Base-by-base conservation (phyloP, 345 rosid species). In the Cardamine chenopodiifolia region DNA sequence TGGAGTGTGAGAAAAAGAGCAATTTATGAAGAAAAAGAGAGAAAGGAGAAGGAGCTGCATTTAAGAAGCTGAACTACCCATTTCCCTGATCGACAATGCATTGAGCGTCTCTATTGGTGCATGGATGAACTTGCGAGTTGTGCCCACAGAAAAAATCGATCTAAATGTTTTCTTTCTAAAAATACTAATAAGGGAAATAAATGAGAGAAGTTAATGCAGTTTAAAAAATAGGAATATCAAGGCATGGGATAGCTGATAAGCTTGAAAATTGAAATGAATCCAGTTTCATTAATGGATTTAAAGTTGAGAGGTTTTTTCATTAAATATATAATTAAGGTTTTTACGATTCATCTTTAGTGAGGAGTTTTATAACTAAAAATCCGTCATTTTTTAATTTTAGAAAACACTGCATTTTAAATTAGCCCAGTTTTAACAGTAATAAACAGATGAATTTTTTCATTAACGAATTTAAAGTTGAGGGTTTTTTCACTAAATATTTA, bases 51-150 rank as follows among this genome's bases (percentile, higher is more conserved):
- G 37, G 42, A 62, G 71, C 55, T 62, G 80, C 71, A 76, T 69
- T 69, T 53, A 76, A 61, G 74, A 61, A 53, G 64, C 49, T 62
- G 50, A 76, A 55, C 74, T 28, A 53, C 70, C 64, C 79, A 76
- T 53, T 68, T 56, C 55, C 29, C 8, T 60, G 53, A 40, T 52
- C 74, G 44, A 75, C 64, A 61, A 15, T 61, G 63, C 62, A 75
- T 68, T n/a, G 68, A 66, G 73, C 47, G 23, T 32, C 28, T 69
- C 70, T 55, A 70, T 63, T 76, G 75, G 75, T 15, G 66, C 44
- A 70, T 76, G 66, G 76, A 77, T 63, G 76, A 35, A 63, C 20
- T 54, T 40, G 35, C 10, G 7, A 45, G 22, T 25, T 54, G 34
- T 32, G 61, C 80, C 76, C 76, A 70, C 55, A 45, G 40, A 40